A percentile compares a stretch with the other conserved stretches of the same genome.
Conservation (phyloP, 1,284 basidiomycete genomes). For the Cerrena zonata region DNA sequence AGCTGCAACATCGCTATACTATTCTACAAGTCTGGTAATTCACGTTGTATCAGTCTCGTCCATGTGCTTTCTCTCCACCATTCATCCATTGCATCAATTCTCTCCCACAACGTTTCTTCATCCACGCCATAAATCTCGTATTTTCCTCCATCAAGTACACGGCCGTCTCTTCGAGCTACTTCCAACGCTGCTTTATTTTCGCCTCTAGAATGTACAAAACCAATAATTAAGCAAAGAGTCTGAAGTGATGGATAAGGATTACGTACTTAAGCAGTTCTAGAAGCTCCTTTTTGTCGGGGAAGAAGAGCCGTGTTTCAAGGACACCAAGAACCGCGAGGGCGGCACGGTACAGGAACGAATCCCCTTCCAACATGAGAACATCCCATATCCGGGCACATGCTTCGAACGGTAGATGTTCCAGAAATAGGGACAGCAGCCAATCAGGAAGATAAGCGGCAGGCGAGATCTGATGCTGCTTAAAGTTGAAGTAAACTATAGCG, state of each 20-base stretch:
- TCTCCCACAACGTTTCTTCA: constrained; percentile 78
- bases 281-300: constrained; percentile 73
- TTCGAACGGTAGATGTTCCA: constrained; percentile 85
- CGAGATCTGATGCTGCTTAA: constrained; percentile 85
- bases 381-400: constrained; percentile 87
- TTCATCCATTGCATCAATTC: constrained; percentile 74
- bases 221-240: neutral
- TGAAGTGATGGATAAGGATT: neutral
- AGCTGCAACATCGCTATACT: too few species aligned
- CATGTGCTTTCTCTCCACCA: constrained; percentile 94
- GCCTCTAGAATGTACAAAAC: constrained; percentile 41
- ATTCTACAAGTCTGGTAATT: constrained; percentile 81
- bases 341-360: constrained; percentile 79
- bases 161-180: constrained; percentile 65
- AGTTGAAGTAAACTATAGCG: constrained; percentile 84
- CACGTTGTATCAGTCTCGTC: constrained; percentile 76
- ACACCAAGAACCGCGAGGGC: constrained; percentile 80
- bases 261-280: constrained; percentile 64
- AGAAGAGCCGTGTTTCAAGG: constrained; percentile 82
- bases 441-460: constrained; percentile 71
- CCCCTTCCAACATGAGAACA: constrained; percentile 81
- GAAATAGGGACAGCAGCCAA: constrained; percentile 80
- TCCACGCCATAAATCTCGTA: constrained; percentile 85
- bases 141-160: constrained; percentile 62
- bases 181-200: constrained; percentile 82